phyloP scores from a whole-genome alignment of 768 basidiomycete species.

The Lanmaoa pseudosensibilis region DNA sequence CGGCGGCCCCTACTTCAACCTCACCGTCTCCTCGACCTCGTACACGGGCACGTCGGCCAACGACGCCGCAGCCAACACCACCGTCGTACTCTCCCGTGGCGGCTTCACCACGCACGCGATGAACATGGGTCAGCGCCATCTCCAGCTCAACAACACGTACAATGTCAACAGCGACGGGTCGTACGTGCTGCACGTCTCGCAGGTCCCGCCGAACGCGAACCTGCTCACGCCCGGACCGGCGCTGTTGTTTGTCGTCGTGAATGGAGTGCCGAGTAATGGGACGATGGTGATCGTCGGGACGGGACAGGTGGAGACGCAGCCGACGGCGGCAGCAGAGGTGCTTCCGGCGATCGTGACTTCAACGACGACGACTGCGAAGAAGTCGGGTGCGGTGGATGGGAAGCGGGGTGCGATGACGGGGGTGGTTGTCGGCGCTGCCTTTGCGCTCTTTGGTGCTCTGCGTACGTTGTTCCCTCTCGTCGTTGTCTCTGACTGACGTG shows the following conservation, averaged over 20 bases:
- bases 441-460: neutral
- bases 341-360: slow-evolving; percentile 41
- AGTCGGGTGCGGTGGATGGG: neutral
- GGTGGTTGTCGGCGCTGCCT: neutral
- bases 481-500: neutral
- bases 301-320: slow-evolving; percentile 75
- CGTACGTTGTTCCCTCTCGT: neutral
- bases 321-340: slow-evolving; percentile 40
- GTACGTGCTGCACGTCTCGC: slow-evolving; percentile 76
- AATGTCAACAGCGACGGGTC: slow-evolving; percentile 76
- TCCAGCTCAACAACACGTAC: slow-evolving; percentile 86
- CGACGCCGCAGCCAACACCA: slow-evolving; percentile 69
- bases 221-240: slow-evolving; percentile 89
- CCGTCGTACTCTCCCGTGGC: slow-evolving; percentile 75
- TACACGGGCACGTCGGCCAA: slow-evolving; percentile 63
- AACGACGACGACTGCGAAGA: neutral
- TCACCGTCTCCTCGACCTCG: slow-evolving; percentile 63
- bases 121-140: slow-evolving; percentile 83
- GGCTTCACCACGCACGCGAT: slow-evolving; percentile 86
- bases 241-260: slow-evolving; percentile 77
- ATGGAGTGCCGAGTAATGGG: slow-evolving; percentile 83
- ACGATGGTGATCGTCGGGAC: slow-evolving; percentile 75
- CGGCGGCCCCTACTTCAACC: slow-evolving; percentile 78
- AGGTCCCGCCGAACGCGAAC: slow-evolving; percentile 81
- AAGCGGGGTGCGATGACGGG: neutral